phyloP scores from a whole-genome alignment of 140 eudicot genomes.

The Bidens hawaiensis region DNA sequence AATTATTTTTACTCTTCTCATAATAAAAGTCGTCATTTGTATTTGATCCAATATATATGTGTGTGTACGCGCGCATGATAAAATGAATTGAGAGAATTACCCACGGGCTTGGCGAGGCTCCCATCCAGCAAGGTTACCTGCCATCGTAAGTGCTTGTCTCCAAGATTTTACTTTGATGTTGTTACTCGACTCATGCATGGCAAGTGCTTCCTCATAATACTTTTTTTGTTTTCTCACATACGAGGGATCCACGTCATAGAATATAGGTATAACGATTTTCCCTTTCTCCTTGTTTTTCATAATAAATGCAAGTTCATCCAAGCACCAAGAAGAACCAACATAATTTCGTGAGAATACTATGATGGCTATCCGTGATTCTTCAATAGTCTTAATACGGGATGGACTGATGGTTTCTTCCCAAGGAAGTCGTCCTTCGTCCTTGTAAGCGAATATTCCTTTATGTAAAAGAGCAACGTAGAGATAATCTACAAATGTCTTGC shows the following conservation, averaged over 20 bases:
- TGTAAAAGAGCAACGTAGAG: no score
- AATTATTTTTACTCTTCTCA: no score
- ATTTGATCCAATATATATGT: no score
- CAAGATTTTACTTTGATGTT: background rate
- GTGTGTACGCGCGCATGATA: no score
- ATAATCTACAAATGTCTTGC: no score
- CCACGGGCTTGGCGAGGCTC: background rate
- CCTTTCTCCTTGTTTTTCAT: background rate
- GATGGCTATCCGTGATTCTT: no score
- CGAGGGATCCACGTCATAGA: constrained; percentile 3
- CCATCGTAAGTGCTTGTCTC: background rate
- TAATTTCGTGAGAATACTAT: no score
- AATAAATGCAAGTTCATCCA: constrained; percentile 8
- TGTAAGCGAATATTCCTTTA: no score
- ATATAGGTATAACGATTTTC: constrained; percentile 2
- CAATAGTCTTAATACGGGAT: no score
- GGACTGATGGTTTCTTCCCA: no score
- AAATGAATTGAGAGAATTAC: background rate
- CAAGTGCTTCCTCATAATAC: background rate
- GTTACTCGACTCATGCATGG: background rate
- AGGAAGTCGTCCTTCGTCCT: no score
- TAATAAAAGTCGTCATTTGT: no score
- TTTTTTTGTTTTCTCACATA: background rate
- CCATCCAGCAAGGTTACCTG: background rate
- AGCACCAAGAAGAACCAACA: constrained; percentile 2